phyloP scores from a whole-genome alignment of 768 basidiomycete species.

The Leccinum olivaceopallidum region DNA sequence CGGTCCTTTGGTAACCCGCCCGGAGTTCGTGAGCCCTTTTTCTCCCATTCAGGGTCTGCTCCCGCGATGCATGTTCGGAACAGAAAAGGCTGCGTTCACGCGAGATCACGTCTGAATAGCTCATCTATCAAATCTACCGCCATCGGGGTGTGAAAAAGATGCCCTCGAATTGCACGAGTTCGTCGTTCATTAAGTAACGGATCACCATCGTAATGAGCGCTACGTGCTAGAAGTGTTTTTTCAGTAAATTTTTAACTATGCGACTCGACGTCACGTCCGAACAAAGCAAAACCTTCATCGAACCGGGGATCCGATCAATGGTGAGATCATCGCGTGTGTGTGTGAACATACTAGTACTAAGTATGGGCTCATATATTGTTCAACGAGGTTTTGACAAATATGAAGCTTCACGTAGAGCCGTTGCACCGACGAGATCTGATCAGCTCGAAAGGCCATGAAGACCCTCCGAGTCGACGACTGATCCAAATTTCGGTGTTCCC shows the following conservation, averaged over 20 bases:
- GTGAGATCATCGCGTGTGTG: background rate
- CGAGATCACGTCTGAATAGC: background rate
- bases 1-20: background rate
- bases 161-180: background rate
- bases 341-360: background rate
- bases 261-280: background rate
- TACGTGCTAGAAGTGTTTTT: background rate
- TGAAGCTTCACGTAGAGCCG: background rate
- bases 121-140: background rate
- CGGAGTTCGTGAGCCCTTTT: background rate
- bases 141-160: background rate
- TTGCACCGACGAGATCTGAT: background rate
- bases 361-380: background rate
- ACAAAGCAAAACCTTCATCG: background rate
- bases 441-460: background rate
- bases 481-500: background rate
- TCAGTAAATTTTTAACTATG: background rate
- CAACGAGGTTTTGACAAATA: no score
- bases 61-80: background rate
- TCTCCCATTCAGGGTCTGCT: background rate
- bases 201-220: background rate
- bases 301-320: background rate
- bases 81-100: background rate
- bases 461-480: background rate
- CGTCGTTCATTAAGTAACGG: background rate